Conservation (phyloP, 169 alveolate species). For the Eimeria acervulina region DNA sequence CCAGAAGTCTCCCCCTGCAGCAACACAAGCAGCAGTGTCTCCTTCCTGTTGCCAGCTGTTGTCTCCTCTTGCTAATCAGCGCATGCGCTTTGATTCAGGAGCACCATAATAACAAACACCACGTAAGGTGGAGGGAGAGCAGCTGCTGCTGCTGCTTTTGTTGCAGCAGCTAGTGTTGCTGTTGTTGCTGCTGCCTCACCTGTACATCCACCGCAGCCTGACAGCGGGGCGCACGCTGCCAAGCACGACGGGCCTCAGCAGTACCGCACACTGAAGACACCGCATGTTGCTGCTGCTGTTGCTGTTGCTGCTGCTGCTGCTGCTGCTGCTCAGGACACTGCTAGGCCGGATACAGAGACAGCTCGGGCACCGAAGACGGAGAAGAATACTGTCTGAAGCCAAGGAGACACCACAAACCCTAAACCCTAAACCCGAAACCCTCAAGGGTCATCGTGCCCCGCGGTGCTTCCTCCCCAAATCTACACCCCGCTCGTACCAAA, state of each 20-base stretch:
- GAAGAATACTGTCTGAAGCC: background rate
- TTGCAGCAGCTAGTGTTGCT: background rate
- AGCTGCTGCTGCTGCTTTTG: background rate
- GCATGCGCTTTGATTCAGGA: background rate
- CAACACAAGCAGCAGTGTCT: background rate
- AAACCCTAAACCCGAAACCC: background rate
- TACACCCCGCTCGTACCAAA: background rate
- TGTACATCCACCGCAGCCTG: conserved; percentile 44
- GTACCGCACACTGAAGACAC: conserved; percentile 21
- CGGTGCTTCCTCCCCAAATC: background rate
- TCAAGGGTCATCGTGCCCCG: background rate
- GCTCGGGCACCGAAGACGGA: conserved; percentile 28
- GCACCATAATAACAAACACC: background rate
- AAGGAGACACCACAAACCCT: background rate
- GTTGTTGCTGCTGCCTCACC: conserved; percentile 28
- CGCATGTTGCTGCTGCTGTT: conserved; percentile 6
- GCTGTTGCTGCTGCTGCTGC: conserved; percentile 7
- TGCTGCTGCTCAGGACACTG: background rate
- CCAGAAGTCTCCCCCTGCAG: conserved; percentile 35
- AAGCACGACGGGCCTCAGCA: background rate
- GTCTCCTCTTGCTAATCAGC: background rate
- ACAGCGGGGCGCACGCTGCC: background rate
- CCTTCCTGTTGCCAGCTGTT: background rate
- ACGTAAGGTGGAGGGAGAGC: background rate
- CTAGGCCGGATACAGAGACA: conserved; percentile 17